Evolutionary conservation across 108 stramenopile species (phyloP).

Genomic region (Schizochytrium sp.): DNA sequence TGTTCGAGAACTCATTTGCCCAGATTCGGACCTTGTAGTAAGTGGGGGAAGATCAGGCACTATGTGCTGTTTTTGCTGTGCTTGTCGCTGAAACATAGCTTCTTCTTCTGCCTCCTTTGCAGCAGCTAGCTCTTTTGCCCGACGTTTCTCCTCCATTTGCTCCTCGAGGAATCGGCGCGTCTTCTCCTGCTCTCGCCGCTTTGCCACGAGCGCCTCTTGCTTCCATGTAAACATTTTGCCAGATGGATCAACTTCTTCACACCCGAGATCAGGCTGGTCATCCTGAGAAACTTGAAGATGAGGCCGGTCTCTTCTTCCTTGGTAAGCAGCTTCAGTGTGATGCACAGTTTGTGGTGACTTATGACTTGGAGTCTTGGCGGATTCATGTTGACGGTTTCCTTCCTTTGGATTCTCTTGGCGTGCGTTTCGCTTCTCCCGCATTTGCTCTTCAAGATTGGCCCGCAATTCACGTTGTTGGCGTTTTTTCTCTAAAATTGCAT

Average conservation of each 20-base stretch:
- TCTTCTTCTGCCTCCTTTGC: neutral
- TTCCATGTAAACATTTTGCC: constrained; percentile 56
- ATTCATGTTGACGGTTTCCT: neutral
- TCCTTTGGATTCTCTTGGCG: too few relatives aligned
- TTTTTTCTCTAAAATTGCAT: constrained; percentile 16
- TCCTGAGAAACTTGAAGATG: neutral
- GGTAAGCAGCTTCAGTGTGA: too few relatives aligned
- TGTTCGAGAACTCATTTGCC: neutral
- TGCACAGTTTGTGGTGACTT: too few relatives aligned
- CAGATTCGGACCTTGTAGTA: neutral
- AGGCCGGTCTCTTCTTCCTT: neutral
- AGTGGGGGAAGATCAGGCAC: neutral
- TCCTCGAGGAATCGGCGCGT: constrained; percentile 38
- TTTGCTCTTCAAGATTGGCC: neutral
- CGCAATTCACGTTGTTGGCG: constrained; percentile 3
- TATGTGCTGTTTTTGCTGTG: neutral
- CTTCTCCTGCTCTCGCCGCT: constrained; percentile 44
- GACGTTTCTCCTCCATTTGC: constrained; percentile 32
- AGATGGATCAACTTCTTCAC: neutral
- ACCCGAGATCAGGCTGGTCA: neutral
- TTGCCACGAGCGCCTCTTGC: constrained; percentile 29
- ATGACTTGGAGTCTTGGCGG: neutral
- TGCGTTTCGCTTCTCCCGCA: neutral
- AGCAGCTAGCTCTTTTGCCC: constrained; percentile 21
- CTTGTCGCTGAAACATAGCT: neutral